These are phyloP conservation scores for Trichoderma harzianum DNA, from an alignment of 2,329 filamentous ascomycete species.

Conservation along the genomic window DNA sequence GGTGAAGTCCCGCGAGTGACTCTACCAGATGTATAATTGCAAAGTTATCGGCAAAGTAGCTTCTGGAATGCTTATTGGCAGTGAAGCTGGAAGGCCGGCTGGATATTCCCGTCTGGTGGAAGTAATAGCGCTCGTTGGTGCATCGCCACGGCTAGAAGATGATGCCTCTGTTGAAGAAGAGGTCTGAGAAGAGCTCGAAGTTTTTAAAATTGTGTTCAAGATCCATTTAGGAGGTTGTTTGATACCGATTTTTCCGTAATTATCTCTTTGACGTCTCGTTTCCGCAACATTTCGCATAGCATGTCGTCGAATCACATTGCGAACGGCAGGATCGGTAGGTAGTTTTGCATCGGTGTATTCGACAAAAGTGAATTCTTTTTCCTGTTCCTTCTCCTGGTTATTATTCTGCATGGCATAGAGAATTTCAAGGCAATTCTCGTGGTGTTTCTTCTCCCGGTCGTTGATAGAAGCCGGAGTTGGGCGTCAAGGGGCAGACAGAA, in stretches of 20 bases:
- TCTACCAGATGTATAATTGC: background rate
- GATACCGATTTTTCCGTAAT: background rate
- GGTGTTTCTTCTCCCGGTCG: background rate
- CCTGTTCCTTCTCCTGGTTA: background rate
- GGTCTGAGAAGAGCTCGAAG: background rate
- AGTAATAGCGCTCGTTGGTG: background rate
- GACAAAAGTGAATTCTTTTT: background rate
- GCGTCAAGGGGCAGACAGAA: background rate
- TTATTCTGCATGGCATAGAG: background rate
- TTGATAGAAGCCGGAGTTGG: background rate
- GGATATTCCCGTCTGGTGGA: background rate
- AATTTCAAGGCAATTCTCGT: background rate
- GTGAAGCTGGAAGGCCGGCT: background rate
- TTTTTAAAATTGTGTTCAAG: background rate
- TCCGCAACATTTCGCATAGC: background rate
- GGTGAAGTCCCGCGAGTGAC: background rate
- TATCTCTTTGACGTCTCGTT: background rate
- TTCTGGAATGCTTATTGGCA: background rate
- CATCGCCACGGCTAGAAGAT: background rate
- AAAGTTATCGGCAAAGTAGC: background rate
- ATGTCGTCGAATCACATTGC: background rate
- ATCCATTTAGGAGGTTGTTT: background rate
- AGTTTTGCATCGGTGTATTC: background rate
- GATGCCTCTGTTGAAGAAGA: background rate
- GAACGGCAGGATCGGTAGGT: background rate